Percentiles rank a stretch among this genome's conserved stretches.
Conservation (phyloP, 257 asterid species). For the Solanum lycopersicoides region DNA sequence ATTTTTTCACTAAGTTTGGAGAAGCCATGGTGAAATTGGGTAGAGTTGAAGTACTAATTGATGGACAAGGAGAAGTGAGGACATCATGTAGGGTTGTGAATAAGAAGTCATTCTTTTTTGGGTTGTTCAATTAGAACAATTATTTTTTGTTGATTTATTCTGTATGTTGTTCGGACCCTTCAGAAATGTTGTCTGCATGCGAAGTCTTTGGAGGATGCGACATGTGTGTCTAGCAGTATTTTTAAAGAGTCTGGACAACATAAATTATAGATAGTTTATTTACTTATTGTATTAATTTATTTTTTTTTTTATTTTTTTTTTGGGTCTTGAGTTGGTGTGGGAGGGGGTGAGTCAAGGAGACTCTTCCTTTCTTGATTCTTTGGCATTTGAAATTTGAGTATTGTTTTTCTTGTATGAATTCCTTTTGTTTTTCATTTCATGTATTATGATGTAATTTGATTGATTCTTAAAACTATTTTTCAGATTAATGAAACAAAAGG, state of each 20-base stretch:
- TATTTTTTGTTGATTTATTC: neutral
- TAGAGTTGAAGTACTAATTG: slow-evolving; percentile 32
- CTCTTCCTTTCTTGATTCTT: neutral
- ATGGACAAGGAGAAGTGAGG: slow-evolving; percentile 39
- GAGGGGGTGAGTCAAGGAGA: neutral
- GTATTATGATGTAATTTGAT: neutral
- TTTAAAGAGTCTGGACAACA: neutral
- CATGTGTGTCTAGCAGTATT: fast-evolving
- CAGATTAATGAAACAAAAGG: neutral
- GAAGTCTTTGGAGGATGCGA: neutral
- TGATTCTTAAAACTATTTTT: neutral
- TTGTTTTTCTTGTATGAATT: neutral
- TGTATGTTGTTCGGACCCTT: neutral
- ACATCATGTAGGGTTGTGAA: slow-evolving; percentile 3
- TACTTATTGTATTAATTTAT: neutral
- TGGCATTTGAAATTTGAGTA: neutral
- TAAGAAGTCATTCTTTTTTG: neutral
- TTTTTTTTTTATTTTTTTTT: too few species aligned
- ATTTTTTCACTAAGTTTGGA: slow-evolving; percentile 33
- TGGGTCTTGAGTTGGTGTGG: neutral
- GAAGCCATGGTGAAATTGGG: slow-evolving; percentile 57
- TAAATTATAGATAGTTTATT: neutral
- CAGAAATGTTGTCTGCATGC: neutral
- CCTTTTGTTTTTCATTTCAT: neutral
- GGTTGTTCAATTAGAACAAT: neutral